These are phyloP conservation scores for Cytospora piceae DNA, from an alignment of 2,329 filamentous ascomycete species.

Conservation along the genomic window DNA sequence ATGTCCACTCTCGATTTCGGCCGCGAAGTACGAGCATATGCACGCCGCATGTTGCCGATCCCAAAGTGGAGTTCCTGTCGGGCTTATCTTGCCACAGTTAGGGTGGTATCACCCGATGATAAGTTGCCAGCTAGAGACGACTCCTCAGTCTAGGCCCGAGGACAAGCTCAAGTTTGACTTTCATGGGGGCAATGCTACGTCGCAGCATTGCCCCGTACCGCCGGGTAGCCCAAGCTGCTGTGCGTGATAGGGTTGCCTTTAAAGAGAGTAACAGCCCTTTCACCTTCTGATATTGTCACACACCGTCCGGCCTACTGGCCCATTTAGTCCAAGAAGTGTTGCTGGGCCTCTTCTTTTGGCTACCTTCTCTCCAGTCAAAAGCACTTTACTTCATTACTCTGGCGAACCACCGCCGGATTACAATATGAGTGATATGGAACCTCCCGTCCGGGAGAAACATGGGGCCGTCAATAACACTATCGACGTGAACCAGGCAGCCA, in stretches of 20 bases:
- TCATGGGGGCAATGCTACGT: conserved; percentile 17
- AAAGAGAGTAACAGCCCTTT: neutral
- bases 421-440: conserved; percentile 11
- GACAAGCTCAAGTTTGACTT: neutral
- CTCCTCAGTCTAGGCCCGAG: conserved; percentile 2
- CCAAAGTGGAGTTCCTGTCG: conserved; percentile 14
- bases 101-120: conserved; percentile 15
- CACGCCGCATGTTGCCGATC: conserved; percentile 5
- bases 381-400: neutral
- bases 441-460: conserved; percentile 17
- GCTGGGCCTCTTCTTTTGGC: too few species aligned
- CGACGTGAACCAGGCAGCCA: conserved; percentile 23
- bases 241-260: neutral
- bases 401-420: neutral
- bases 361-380: neutral
- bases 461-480: conserved; percentile 1
- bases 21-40: neutral
- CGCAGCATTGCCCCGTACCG: conserved; percentile 7
- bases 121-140: conserved; percentile 13
- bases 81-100: conserved; percentile 16
- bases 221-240: neutral
- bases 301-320: neutral
- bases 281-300: neutral
- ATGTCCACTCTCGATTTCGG: too few species aligned
- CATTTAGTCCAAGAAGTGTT: neutral